Evolutionary conservation across 352 stramenopile genomes (phyloP), one percentile per base, ranked within the genome.

Genomic region (Phytophthora pluvialis): DNA sequence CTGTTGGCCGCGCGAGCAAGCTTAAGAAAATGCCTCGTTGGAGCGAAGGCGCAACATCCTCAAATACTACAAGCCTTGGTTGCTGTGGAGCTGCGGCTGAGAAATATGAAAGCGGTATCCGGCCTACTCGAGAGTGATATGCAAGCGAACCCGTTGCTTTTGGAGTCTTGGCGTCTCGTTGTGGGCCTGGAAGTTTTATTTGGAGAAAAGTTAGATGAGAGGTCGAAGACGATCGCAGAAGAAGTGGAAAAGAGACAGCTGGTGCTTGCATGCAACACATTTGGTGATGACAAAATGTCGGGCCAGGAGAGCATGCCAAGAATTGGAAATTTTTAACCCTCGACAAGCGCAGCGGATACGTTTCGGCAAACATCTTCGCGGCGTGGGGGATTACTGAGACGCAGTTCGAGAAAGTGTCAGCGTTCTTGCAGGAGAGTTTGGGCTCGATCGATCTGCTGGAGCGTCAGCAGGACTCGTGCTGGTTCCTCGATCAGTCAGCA

Each of bases 381-480:
- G 76, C 79, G 40, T 94, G 85, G 85, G 82, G 78, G 64, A 63
- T 84, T 31, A 72, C 81, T 1, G 86, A 94, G 53, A 75, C 70
- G 49, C 80, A 77, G 9, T 88, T 85, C 56, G 66, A 75, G 35
- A 58, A 51, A 5, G 71, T 86, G 11, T 45, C 78, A 10, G 32
- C 8, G 3, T 89, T 83, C 55, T 51, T 91, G 54, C 50, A 55
- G 13, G 12, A 67, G 15, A 78, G 65, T 25, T 90, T 91, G 44
- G 75, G 40, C 21, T 51, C 40, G 13, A 26, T 52, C 21, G 40
- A 80, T 54, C 15, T 91, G 51, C 67, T 90, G 47, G 83, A 92
- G 65, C 83, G 78, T 4, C 86, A 93, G 64, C 83, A 94, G 51
- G 77, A 88, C 54, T 72, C 83, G 31, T 87, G 73, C 29, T 81